Conservation (phyloP, 305 asterid genomes). For the Ilex paraguariensis region DNA sequence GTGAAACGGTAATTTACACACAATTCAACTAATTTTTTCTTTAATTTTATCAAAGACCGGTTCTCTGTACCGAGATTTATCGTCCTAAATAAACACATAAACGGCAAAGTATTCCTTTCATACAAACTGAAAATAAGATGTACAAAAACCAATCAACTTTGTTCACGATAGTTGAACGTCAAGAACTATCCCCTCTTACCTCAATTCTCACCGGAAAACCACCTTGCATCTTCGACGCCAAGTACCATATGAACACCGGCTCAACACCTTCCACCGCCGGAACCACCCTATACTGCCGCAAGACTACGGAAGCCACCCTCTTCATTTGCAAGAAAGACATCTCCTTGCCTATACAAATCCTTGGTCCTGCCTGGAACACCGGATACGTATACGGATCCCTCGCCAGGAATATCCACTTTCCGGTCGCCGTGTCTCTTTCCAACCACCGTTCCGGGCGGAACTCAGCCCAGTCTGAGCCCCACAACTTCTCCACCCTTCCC, state of each 20-base stretch:
- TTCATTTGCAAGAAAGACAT: too few species aligned
- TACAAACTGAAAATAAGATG: too few species aligned
- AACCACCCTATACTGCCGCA: slow-evolving; percentile 39
- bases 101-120: too few species aligned
- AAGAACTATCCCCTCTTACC: slow-evolving; percentile 12
- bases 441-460: slow-evolving; percentile 18
- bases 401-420: slow-evolving; percentile 24
- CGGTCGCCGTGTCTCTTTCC: slow-evolving; percentile 10
- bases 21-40: too few species aligned
- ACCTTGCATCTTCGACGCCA: slow-evolving; percentile 45
- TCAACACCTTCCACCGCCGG: slow-evolving; percentile 35
- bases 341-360: too few species aligned
- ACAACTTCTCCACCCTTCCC: slow-evolving; percentile 14
- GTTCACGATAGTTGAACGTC: too few species aligned
- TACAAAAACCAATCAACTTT: too few species aligned
- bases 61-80: too few species aligned
- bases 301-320: slow-evolving; percentile 42
- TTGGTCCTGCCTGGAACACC: slow-evolving; percentile 5
- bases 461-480: slow-evolving; percentile 18
- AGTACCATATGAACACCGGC: slow-evolving; percentile 24
- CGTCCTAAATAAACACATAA: too few species aligned
- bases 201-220: slow-evolving; percentile 49
- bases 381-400: slow-evolving; percentile 10
- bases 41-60: too few species aligned
- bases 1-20: too few species aligned